Evolutionary conservation across 2,329 filamentous ascomycete species (phyloP), one percentile per base, ranked within the genome.

Genomic region (Pseudogymnoascus sp.): DNA sequence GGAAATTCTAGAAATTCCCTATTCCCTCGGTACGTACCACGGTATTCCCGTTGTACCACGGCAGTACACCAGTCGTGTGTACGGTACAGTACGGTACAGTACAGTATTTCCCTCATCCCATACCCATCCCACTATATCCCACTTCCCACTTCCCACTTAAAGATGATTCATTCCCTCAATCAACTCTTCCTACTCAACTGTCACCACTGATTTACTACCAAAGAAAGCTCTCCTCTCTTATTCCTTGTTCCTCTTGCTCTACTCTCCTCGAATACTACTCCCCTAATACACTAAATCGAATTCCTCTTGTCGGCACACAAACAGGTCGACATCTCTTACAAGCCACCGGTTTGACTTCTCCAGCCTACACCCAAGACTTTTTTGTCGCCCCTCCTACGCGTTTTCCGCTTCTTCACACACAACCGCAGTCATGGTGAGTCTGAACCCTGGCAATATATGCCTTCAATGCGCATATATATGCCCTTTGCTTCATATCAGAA

Each of bases 361-460:
- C n/a, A 33, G 48, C 48, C 21, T 55, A 55, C 48, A 33, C 2
- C 48, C 29, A 55, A 55, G 48, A 55, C 48, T 55, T 55, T 55
- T 55, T 55, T 55, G 48, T 55, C 48, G 29, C 48, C 48, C 48
- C 33, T 36, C 33, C 38, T 61, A 27, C 59, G 29, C 59, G 25
- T 51, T 61, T 61, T 42, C 59, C 27, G 59, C 25, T 33, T 61
- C 39, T 51, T 33, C 48, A 36, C 60, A 59, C 60, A 62, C 36
- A 39, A 62, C 60, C 60, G 48, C 60, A 62, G 29, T 62, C 62
- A 63, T 63, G 62, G 62, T 63, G 38, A 63, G 62, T 62, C 13
- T 44, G 8, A 39, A 41, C 9, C 58, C 58, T 0, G 25, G 36
- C 25, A 4, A n/a, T 4, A 36, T n/a, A 51, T 5, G 10, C 7